Evolutionary conservation across 2,329 filamentous ascomycete genomes (phyloP).

Genomic region (Diplodia seriata): DNA sequence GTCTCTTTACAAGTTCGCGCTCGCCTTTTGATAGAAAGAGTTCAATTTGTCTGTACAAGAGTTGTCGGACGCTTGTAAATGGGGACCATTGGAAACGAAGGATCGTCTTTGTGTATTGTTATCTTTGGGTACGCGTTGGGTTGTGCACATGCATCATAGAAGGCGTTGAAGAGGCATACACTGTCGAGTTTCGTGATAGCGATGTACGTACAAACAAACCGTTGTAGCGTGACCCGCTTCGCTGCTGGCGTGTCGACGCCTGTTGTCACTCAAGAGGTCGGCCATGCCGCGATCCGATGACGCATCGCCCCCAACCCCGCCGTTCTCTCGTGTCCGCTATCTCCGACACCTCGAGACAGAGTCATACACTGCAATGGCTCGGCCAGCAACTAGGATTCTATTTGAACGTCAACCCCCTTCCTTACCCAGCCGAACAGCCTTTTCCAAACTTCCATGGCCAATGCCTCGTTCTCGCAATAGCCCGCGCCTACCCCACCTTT

Average conservation of each 20-base stretch:
- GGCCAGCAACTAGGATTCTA: background rate
- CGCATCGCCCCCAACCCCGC: constrained; percentile 22
- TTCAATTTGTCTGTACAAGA: constrained; percentile 1
- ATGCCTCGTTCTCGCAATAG: background rate
- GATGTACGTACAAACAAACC: background rate
- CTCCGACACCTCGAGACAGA: constrained; percentile 16
- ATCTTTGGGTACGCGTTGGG: background rate
- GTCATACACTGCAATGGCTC: constrained; percentile 15
- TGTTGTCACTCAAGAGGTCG: background rate
- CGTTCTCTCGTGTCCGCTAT: constrained; percentile 21
- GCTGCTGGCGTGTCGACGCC: background rate
- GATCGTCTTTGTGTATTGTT: background rate
- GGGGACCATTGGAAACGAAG: background rate
- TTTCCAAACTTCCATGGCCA: background rate
- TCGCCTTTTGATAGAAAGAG: constrained; percentile 4
- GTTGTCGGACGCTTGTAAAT: constrained; percentile 5
- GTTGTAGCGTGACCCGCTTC: background rate
- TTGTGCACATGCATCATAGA: constrained; percentile 24
- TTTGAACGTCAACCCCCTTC: background rate
- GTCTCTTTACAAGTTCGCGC: background rate
- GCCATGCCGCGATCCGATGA: constrained; percentile 15
- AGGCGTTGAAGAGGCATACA: constrained; percentile 22
- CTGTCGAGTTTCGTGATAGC: background rate
- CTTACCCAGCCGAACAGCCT: background rate
- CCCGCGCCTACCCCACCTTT: background rate